Base-by-base conservation (phyloP, 441 rosid genomes). In the Syzygium syzygioides region DNA sequence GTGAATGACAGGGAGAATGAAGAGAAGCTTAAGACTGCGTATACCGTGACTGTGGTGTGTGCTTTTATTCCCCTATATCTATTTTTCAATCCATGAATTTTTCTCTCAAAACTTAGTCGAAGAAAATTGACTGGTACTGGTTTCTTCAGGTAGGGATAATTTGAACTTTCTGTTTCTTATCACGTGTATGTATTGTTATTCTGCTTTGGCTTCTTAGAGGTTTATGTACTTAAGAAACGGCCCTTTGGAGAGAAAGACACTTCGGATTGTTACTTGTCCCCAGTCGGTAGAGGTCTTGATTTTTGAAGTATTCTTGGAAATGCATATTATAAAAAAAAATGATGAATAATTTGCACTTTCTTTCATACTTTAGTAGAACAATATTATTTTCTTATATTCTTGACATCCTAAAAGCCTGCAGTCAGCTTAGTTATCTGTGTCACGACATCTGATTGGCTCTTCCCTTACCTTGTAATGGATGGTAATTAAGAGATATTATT, bases 11-110 rank as follows among this genome's bases (percentile, higher is more conserved):
- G 93, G 86, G 96, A 94, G 88, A 97, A 97, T 62, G 98, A 97
- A 30, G 99, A 97, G 88, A 98, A 95, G 91, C 99, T 98, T 86
- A 85, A 90, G 41, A 97, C 99, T 86, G 98, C 99, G 54, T 98
- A 97, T 91, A 98, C 98, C 30, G 96, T 97, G 88, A 96, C 99
- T 50, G 99, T 98, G 95, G 99, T 98, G 94, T 55, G 96, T 90
- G 48, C 66, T 90, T 85, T 90, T 50, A 80, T 37, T 71, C 14
- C 9, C 7, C 83, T 13, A 37, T 71, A 71, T 23, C 17, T 45
- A 64, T 76, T 76, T 76, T 76, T 23, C 11, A 76, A 37, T 41
- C 17, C 52, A 12, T 76, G 83, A 76, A 41, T 25, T 2, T 76
- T 76, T 12, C n/a, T 23, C n/a, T 41, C n/a, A 7, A 23, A 41